A percentile compares a stretch with the other conserved stretches of the same genome.
These are phyloP conservation scores for Ambrosiella cleistominuta DNA, from an alignment of 2,329 filamentous ascomycete species.

Conservation along the genomic window DNA sequence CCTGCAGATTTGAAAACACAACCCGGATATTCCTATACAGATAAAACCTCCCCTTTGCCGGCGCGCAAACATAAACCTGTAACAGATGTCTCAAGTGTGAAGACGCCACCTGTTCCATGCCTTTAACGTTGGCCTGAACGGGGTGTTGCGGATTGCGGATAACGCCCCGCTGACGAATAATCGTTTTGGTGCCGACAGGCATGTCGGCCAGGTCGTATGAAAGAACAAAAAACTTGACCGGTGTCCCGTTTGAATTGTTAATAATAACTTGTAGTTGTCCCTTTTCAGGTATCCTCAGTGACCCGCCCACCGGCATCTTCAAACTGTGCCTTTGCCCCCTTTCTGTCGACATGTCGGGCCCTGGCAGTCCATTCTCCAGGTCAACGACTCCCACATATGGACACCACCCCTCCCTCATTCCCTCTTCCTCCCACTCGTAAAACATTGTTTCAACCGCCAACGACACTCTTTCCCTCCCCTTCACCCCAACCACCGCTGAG, in stretches of 20 bases:
- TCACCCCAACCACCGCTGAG: constrained; percentile 81
- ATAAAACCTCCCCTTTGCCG: constrained; percentile 66
- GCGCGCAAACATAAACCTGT: constrained; percentile 83
- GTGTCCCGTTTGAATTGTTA: constrained; percentile 96
- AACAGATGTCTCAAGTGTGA: constrained; percentile 65
- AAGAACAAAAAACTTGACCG: constrained; percentile 86
- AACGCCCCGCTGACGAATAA: constrained; percentile 85
- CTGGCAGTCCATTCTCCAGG: constrained; percentile 60
- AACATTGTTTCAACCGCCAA: constrained; percentile 89
- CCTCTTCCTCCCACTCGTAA: constrained; percentile 47
- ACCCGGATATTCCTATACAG: constrained; percentile 84
- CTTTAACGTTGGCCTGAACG: constrained; percentile 31
- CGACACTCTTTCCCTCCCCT: constrained; percentile 74
- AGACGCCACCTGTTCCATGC: neutral
- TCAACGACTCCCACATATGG: constrained; percentile 92
- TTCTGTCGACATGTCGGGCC: constrained; percentile 29
- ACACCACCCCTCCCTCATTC: constrained; percentile 37
- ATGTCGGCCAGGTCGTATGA: constrained; percentile 87
- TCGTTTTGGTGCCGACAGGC: constrained; percentile 88
- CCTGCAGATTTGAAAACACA: constrained; percentile 90
- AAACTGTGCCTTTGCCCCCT: constrained; percentile 25
- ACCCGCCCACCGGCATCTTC: constrained; percentile 43
- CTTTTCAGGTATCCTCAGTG: constrained; percentile 83
- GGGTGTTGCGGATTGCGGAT: constrained; percentile 37
- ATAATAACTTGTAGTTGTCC: constrained; percentile 93